Evolutionary conservation across 2,329 filamentous ascomycete species (phyloP), one percentile per base, ranked within the genome.

Genomic region (Ceratocystis destructans): DNA sequence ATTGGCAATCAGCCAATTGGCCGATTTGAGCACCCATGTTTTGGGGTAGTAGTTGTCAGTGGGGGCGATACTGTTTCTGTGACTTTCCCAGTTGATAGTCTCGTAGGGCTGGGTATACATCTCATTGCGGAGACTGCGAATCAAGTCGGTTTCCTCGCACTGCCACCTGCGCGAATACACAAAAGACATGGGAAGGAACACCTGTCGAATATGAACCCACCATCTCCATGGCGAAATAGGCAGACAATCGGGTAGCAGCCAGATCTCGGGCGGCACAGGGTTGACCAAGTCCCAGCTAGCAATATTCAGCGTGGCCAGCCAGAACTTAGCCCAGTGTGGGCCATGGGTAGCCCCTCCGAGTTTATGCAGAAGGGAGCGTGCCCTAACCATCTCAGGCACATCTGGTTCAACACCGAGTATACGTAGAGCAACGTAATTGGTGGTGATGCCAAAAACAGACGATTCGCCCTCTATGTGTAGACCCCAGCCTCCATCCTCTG

Each of bases 191-290:
- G 92, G 88, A 62, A 96, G 75, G 72, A 93, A 96, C n/a, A 99
- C 92, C 76, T 89, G 86, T n/a, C 94, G 90, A 75, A 96, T 96
- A 72, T 99, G 94, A 72, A 97, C 89, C 93, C 92, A 96, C 92
- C 93, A 96, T 70, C 90, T 81, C 90, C 91, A 96, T 0, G 93
- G 93, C 4, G 90, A 86, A 72, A 96, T 82, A 0, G 92, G 92
- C 2, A 90, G 82, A 90, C 90, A 96, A 74, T 96, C 89, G 0
- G 92, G 92, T 2, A 96, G 77, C 50, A 96, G 80, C 94, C 94
- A 99, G 57, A 97, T 75, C 77, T 99, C 94, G 0, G 94, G 89
- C 0, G 94, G 94, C 1, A 94, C 86, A 0, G 94, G 94, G 71
- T 97, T 99, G 71, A 97, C 92, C 68, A 94, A 86, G 66, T 96